Conservation (phyloP, 2,329 filamentous ascomycete genomes). For the Phialophora tarda region DNA sequence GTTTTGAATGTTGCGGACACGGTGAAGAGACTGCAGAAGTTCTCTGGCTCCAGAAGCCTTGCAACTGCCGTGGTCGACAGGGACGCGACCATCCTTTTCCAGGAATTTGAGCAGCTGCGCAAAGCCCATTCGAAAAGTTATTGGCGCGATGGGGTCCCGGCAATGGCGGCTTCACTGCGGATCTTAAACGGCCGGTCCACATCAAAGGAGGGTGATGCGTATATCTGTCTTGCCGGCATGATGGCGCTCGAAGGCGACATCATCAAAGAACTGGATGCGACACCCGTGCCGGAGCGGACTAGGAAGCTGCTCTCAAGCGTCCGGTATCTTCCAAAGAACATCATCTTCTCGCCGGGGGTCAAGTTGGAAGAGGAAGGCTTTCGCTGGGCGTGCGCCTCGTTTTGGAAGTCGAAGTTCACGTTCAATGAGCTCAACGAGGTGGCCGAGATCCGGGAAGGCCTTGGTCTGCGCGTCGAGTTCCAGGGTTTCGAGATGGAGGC, state of each 20-base stretch:
- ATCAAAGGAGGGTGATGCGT: conserved; percentile 23
- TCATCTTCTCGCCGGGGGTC: conserved; percentile 19
- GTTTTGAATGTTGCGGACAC: conserved; percentile 8
- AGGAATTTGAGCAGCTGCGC: conserved; percentile 20
- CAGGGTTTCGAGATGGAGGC: conserved; percentile 21
- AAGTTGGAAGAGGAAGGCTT: conserved; percentile 17
- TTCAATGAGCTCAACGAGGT: conserved; percentile 12
- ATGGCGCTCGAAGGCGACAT: conserved; percentile 13
- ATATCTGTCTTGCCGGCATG: conserved; percentile 23
- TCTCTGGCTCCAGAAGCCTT: not conserved
- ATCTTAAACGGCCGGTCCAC: conserved; percentile 16
- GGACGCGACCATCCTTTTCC: conserved; percentile 17
- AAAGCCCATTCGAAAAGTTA: conserved; percentile 17
- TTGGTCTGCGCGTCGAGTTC: conserved; percentile 17
- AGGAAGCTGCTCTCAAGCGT: conserved; percentile 14
- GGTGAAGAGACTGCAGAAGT: conserved; percentile 2
- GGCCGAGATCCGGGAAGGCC: conserved; percentile 9
- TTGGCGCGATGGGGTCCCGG: conserved; percentile 20
- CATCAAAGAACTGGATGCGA: conserved; percentile 10
- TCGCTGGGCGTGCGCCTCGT: conserved; percentile 23
- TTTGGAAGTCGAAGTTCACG: conserved; percentile 19
- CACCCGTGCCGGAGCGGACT: conserved; percentile 12
- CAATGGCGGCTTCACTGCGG: conserved; percentile 15
- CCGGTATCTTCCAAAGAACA: conserved; percentile 13
- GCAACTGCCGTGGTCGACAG: conserved; percentile 1